phyloP scores from a whole-genome alignment of 176 grass and related monocot species.

The Aegilops bicornis region DNA sequence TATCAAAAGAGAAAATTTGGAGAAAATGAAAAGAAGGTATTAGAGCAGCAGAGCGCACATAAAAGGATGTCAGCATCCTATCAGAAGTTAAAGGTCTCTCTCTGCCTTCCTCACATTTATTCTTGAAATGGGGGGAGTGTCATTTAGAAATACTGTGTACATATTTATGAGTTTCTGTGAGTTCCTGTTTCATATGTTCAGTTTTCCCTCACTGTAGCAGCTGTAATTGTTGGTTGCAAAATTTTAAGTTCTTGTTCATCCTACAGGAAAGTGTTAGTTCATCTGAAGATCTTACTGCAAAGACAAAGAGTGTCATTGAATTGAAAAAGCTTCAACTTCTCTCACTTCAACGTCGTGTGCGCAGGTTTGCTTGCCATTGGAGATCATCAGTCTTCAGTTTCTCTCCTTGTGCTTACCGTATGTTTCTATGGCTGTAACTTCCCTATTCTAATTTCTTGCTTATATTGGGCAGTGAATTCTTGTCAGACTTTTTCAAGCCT shows the following conservation, averaged over 20 bases:
- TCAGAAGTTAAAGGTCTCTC: conserved; percentile 82
- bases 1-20: conserved; percentile 73
- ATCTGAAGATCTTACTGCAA: conserved; percentile 85
- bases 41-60: conserved; percentile 60
- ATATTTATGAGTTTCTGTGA: not conserved
- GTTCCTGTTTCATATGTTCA: conserved; percentile 28
- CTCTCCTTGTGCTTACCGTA: not conserved
- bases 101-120: not conserved
- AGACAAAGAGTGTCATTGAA: conserved; percentile 97
- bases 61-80: conserved; percentile 63
- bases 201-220: not conserved
- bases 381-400: not conserved
- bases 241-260: conserved; percentile 20
- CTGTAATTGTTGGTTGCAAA: conserved; percentile 10
- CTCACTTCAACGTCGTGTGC: conserved; percentile 75
- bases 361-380: conserved; percentile 55
- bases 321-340: conserved; percentile 99
- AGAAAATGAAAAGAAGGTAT: conserved; percentile 57
- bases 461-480: conserved; percentile 80
- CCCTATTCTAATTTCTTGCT: conserved; percentile 29
- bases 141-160: conserved; percentile 6
- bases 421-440: conserved; percentile 9
- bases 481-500: conserved; percentile 92
- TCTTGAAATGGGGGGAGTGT: not conserved
- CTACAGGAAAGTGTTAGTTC: conserved; percentile 87